These are phyloP conservation scores for Macroventuria anomochaeta DNA, from an alignment of 2,329 filamentous ascomycete species.

Conservation along the genomic window DNA sequence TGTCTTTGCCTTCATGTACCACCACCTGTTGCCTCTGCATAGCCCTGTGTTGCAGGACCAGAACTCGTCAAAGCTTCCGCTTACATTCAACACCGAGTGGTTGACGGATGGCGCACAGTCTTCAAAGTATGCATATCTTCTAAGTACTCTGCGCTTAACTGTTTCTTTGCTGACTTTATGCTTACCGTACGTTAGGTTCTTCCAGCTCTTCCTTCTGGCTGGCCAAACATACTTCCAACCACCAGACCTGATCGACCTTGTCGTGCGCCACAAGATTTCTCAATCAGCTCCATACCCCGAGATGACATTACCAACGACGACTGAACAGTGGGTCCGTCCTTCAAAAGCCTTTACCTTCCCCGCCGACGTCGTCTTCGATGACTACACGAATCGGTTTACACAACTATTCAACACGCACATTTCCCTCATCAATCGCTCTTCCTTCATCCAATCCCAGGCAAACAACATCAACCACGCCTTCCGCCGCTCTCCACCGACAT, in stretches of 20 bases:
- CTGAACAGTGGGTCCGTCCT: conserved; percentile 4
- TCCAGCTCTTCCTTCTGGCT: conserved; percentile 29
- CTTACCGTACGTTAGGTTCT: conserved; percentile 1
- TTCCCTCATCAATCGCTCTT: not conserved
- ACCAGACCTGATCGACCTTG: conserved; percentile 35
- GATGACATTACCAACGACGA: conserved; percentile 19
- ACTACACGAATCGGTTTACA: not conserved
- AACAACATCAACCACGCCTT: not conserved
- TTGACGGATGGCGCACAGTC: conserved; percentile 1
- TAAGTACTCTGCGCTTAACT: too few relatives aligned
- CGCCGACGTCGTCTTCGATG: not conserved
- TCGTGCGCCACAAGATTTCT: conserved; percentile 19
- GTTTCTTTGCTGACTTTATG: not conserved
- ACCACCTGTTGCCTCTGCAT: conserved; percentile 32
- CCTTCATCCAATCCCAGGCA: not conserved
- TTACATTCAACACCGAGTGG: conserved; percentile 27
- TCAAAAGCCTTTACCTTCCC: not conserved
- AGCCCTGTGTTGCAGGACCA: conserved; percentile 23
- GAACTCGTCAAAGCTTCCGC: conserved; percentile 19
- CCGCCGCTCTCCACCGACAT: not conserved
- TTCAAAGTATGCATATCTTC: not conserved
- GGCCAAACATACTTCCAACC: conserved; percentile 35
- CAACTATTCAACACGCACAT: not conserved
- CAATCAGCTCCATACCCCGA: conserved; percentile 22
- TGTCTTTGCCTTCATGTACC: conserved; percentile 34